These are phyloP conservation scores for Leccinum fallax DNA, from an alignment of 1,284 basidiomycete genomes.

Conservation along the genomic window DNA sequence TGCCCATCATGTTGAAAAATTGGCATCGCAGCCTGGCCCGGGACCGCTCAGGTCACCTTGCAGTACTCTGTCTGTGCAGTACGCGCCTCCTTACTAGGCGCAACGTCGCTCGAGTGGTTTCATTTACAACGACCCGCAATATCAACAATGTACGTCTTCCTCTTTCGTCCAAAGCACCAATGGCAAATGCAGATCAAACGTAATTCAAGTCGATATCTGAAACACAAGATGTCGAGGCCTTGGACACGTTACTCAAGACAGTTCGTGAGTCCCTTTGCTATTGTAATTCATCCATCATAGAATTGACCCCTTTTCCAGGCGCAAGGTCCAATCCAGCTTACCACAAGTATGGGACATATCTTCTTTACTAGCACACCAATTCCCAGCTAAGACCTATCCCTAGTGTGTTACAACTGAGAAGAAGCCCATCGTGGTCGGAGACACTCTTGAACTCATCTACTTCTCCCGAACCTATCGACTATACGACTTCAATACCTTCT, in stretches of 20 bases:
- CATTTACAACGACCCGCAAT: conserved; percentile 1
- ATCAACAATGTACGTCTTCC: conserved; percentile 3
- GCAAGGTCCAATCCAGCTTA: conserved; percentile 57
- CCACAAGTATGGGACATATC: conserved; percentile 44
- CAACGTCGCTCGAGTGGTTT: background rate
- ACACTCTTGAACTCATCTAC: conserved; percentile 44
- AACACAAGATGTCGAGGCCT: conserved; percentile 57
- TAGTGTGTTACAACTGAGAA: conserved; percentile 56
- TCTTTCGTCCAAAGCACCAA: background rate
- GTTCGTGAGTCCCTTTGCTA: conserved; percentile 50
- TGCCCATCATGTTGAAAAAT: background rate
- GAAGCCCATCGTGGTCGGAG: conserved; percentile 58
- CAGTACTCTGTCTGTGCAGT: background rate
- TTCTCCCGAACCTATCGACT: conserved; percentile 20
- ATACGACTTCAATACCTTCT: conserved; percentile 18
- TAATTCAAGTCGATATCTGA: conserved; percentile 44
- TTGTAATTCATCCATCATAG: background rate
- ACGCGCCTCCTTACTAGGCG: background rate
- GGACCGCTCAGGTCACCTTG: background rate
- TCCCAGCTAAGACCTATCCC: conserved; percentile 9
- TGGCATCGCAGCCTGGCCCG: too few species aligned
- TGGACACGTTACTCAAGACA: conserved; percentile 58
- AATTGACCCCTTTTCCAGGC: conserved; percentile 37
- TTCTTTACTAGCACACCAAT: background rate
- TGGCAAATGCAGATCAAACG: background rate